Percentiles rank a stretch among this genome's conserved stretches.
Conservation (phyloP, 176 grass and related monocot genomes). For the Bromus sterilis region DNA sequence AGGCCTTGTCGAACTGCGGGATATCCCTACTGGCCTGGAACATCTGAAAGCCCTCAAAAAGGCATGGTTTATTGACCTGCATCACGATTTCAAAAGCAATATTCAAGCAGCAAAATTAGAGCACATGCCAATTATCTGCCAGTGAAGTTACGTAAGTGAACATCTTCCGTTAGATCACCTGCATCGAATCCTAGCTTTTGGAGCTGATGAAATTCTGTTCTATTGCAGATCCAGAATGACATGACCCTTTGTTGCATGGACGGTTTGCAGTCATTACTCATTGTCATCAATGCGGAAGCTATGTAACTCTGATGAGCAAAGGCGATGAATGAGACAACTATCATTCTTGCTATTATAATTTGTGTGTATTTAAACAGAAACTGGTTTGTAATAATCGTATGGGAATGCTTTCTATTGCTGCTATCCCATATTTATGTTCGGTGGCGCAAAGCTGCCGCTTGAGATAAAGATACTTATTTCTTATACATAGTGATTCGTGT, state of each 20-base stretch:
- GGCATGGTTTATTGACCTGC: rapidly evolving
- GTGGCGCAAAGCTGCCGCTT: too few species aligned
- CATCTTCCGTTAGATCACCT: too few species aligned
- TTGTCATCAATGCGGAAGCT: neutral
- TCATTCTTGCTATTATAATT: neutral
- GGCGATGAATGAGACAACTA: neutral
- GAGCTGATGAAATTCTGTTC: neutral
- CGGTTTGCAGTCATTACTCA: neutral
- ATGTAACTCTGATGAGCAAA: neutral
- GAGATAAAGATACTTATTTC: too few species aligned
- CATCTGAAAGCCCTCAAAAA: neutral
- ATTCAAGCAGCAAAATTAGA: neutral
- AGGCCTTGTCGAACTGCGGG: neutral
- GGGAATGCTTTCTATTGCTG: neutral
- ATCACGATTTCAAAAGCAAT: neutral
- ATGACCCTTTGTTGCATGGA: neutral
- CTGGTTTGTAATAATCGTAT: neutral
- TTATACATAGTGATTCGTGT: too few species aligned
- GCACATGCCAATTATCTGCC: too few species aligned
- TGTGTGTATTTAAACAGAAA: neutral
- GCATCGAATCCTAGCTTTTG: neutral
- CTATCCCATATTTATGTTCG: neutral
- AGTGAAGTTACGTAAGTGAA: too few species aligned
- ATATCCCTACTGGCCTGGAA: neutral
- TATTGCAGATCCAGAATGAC: neutral